Conservation (phyloP, 1,284 basidiomycete genomes). For the Ustilago nuda region DNA sequence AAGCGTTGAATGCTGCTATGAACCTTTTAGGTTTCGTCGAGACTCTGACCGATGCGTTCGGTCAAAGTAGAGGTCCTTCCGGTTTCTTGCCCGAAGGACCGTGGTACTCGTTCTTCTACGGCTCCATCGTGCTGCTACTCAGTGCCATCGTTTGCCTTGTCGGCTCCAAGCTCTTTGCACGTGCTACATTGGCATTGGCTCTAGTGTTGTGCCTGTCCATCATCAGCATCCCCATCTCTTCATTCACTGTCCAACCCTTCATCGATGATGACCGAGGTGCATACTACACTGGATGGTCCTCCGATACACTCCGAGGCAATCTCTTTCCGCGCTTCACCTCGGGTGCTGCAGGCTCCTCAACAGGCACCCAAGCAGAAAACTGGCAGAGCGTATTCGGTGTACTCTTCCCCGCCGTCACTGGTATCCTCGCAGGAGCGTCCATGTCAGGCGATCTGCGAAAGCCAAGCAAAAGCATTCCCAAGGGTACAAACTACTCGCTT, state of each 20-base stretch:
- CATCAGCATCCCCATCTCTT: constrained; percentile 64
- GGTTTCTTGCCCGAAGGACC: constrained; percentile 65
- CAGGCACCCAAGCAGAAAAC: constrained; percentile 47
- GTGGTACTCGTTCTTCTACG: constrained; percentile 66
- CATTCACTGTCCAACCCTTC: constrained; percentile 60
- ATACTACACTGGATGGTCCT: constrained; percentile 67
- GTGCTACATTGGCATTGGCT: constrained; percentile 64
- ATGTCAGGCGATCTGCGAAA: constrained; percentile 69
- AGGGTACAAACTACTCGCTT: constrained; percentile 67
- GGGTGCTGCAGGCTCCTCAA: constrained; percentile 64
- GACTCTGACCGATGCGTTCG: constrained; percentile 64
- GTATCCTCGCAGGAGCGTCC: constrained; percentile 66
- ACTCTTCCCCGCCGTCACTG: constrained; percentile 68
- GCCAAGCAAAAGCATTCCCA: constrained; percentile 69
- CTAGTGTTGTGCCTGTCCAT: constrained; percentile 62
- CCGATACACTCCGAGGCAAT: constrained; percentile 60
- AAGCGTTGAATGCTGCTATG: constrained; percentile 67
- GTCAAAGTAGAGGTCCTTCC: constrained; percentile 46
- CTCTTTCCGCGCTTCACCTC: constrained; percentile 65
- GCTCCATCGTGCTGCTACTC: constrained; percentile 60
- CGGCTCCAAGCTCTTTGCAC: constrained; percentile 64
- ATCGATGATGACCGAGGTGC: constrained; percentile 62
- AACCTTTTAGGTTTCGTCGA: constrained; percentile 68
- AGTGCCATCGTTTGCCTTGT: constrained; percentile 65
- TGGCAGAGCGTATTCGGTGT: constrained; percentile 68